A percentile compares a stretch with the other conserved stretches of the same genome.
Conservation (phyloP, 2,329 filamentous ascomycete species). For the Cladophialophora immunda region DNA sequence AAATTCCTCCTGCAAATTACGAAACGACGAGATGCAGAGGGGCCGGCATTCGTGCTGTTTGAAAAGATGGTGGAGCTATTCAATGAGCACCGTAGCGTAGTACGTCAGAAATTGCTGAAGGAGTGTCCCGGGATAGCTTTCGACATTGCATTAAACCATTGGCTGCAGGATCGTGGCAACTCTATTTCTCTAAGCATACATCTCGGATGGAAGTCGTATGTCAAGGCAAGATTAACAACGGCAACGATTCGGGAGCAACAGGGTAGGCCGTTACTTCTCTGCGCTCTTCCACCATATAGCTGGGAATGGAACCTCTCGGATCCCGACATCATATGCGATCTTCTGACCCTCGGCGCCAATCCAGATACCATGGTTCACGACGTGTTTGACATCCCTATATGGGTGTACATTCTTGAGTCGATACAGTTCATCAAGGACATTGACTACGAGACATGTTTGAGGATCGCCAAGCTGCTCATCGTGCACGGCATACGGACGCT, state of each 20-base stretch:
- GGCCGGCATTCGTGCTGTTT: not conserved
- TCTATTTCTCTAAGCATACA: not conserved
- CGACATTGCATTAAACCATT: not conserved
- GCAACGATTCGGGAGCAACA: not conserved
- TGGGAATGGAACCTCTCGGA: not conserved
- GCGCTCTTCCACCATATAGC: not conserved
- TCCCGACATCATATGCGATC: not conserved
- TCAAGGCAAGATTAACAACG: conserved; percentile 4
- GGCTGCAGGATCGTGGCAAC: not conserved
- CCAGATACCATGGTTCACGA: not conserved
- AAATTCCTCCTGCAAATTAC: not conserved
- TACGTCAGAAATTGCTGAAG: not conserved
- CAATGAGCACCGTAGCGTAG: not conserved
- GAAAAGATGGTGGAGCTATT: conserved; percentile 1
- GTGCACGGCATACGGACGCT: not conserved
- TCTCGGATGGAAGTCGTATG: conserved; percentile 5
- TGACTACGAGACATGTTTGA: not conserved
- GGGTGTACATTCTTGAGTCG: not conserved
- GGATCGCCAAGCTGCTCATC: not conserved
- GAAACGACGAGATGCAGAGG: not conserved
- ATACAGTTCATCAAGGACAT: not conserved
- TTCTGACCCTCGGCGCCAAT: not conserved
- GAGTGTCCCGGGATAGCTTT: no score
- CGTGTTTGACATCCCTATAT: not conserved
- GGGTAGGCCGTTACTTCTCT: not conserved